phyloP scores from a whole-genome alignment of 495 filamentous ascomycete species.

The Neurospora tetrasperma region DNA sequence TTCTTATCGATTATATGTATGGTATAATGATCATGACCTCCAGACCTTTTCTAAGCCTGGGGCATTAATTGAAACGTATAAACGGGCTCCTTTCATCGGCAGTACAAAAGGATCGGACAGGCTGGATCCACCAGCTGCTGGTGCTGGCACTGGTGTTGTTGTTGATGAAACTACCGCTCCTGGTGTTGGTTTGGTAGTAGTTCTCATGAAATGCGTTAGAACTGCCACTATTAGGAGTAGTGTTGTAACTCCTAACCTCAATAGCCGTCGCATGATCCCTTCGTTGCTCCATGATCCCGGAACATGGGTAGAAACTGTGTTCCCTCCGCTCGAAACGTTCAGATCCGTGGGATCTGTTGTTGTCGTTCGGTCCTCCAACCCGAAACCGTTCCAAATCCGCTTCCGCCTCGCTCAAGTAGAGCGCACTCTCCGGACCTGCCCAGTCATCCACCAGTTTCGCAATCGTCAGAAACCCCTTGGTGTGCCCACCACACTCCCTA shows the following conservation, averaged over 20 bases:
- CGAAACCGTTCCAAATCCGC: conserved; percentile 41
- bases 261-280: neutral
- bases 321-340: neutral
- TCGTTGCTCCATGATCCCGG: conserved; percentile 14
- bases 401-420: conserved; percentile 41
- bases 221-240: neutral
- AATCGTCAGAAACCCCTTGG: conserved; percentile 40
- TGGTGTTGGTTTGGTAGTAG: neutral
- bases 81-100: neutral
- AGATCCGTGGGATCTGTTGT: neutral
- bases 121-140: neutral
- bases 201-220: neutral
- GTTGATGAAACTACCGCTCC: neutral
- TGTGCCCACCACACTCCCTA: conserved; percentile 40
- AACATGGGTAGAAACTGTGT: conserved; percentile 15
- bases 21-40: neutral
- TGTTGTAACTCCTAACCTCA: neutral
- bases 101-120: neutral
- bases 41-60: neutral
- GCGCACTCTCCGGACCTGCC: conserved; percentile 34
- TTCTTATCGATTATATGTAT: neutral
- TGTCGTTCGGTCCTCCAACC: conserved; percentile 1
- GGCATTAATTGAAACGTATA: neutral
- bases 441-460: conserved; percentile 42
- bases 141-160: neutral